These are phyloP conservation scores for Anthoceros angustus DNA, from an alignment of 225 moss, liverwort and hornwort species.

Conservation along the genomic window DNA sequence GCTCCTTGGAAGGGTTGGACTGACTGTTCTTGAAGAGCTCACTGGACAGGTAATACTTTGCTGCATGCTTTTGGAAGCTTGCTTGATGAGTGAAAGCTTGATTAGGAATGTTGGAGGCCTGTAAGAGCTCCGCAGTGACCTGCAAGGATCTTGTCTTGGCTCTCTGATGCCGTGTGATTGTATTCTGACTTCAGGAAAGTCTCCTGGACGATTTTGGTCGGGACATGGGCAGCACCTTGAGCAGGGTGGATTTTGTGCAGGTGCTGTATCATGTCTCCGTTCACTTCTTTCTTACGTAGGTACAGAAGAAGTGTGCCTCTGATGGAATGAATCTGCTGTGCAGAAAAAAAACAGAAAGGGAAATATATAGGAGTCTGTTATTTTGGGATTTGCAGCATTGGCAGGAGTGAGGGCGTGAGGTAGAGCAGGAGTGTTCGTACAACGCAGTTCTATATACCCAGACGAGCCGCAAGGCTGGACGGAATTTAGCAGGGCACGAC, in stretches of 20 bases:
- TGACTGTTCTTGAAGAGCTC: conserved; percentile 60
- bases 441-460: neutral
- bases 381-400: no score
- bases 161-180: neutral
- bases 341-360: conserved; percentile 36
- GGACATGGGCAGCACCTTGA: conserved; percentile 37
- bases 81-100: neutral
- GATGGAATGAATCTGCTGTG: neutral
- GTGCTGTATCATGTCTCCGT: conserved; percentile 12
- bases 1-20: conserved; percentile 45
- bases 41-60: conserved; percentile 29
- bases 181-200: conserved; percentile 20
- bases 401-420: no score
- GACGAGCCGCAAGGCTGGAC: neutral
- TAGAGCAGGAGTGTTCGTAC: no score
- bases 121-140: neutral
- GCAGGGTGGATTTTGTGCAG: conserved; percentile 43
- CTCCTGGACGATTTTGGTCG: conserved; percentile 29
- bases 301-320: neutral
- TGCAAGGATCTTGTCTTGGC: neutral
- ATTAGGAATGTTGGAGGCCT: no score
- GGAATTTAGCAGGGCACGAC: neutral
- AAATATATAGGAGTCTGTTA: no score
- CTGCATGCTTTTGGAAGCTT: neutral
- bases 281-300: neutral